These are phyloP conservation scores for Musa acuminata DNA, from an alignment of 176 grass and related monocot genomes.

Conservation along the genomic window DNA sequence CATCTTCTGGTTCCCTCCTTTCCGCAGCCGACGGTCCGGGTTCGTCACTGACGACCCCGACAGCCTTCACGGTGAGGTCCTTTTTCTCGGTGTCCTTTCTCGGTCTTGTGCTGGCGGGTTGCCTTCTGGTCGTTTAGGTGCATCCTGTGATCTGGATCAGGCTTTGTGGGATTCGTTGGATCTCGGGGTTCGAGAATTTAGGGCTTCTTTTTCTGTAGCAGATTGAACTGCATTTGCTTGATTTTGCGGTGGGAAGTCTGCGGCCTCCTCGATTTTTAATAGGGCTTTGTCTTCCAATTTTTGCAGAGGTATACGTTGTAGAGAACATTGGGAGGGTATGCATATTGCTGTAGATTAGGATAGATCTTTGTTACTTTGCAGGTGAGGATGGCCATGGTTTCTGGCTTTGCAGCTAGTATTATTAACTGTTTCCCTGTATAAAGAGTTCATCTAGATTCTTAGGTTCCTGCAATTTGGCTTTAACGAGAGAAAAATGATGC, in stretches of 20 bases:
- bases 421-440: too few species aligned
- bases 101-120: not conserved
- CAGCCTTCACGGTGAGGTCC: conserved; percentile 33
- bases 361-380: not conserved
- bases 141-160: not conserved
- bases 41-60: conserved; percentile 38
- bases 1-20: conserved; percentile 41
- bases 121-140: conserved; percentile 13
- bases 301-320: not conserved
- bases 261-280: not conserved
- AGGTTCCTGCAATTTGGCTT: not conserved
- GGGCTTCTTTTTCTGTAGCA: not conserved
- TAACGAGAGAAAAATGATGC: not conserved
- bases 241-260: not conserved
- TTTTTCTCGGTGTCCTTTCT: not conserved
- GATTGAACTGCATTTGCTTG: not conserved
- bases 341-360: not conserved
- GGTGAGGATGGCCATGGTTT: not conserved
- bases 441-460: not conserved
- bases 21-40: conserved; percentile 3
- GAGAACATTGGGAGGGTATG: not conserved
- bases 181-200: not conserved
- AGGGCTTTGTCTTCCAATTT: not conserved
- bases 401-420: not conserved
- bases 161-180: not conserved